phyloP scores from a whole-genome alignment of 1,284 basidiomycete genomes.

The Tylopilus sp. region DNA sequence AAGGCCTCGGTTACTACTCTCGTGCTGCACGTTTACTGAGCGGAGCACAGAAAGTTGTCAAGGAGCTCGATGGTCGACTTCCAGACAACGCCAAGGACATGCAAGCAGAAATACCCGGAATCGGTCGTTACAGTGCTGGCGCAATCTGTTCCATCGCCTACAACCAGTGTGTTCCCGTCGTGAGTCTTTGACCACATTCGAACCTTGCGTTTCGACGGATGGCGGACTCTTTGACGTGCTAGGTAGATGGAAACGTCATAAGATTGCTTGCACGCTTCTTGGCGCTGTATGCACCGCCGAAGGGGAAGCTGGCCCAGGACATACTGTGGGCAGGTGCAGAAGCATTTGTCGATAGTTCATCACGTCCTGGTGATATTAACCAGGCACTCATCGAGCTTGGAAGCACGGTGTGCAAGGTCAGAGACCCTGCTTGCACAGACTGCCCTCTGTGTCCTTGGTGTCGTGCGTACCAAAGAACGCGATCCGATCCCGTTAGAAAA shows the following conservation, averaged over 20 bases:
- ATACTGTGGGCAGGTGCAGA: slow-evolving; percentile 79
- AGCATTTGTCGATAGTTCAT: slow-evolving; percentile 56
- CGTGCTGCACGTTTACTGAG: slow-evolving; percentile 76
- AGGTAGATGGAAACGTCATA: slow-evolving; percentile 93
- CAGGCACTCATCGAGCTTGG: slow-evolving; percentile 88
- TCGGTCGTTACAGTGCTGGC: slow-evolving; percentile 88
- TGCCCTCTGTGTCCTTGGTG: slow-evolving; percentile 77
- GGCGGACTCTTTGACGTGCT: neutral
- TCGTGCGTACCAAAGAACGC: slow-evolving; percentile 48
- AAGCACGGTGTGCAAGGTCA: slow-evolving; percentile 85
- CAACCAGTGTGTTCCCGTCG: slow-evolving; percentile 78
- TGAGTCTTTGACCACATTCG: slow-evolving; percentile 37
- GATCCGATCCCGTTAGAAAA: slow-evolving; percentile 6
- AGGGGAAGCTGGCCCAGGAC: slow-evolving; percentile 73
- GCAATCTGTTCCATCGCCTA: slow-evolving; percentile 92
- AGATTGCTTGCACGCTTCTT: slow-evolving; percentile 78
- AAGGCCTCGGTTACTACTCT: slow-evolving; percentile 89
- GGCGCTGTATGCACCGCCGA: slow-evolving; percentile 77
- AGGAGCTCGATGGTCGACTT: slow-evolving; percentile 64
- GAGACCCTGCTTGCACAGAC: slow-evolving; percentile 64
- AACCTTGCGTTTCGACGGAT: neutral
- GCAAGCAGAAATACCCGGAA: slow-evolving; percentile 83
- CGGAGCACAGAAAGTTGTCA: slow-evolving; percentile 75
- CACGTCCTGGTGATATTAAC: slow-evolving; percentile 77
- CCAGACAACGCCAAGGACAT: slow-evolving; percentile 79